Evolutionary conservation across 2,329 filamentous ascomycete genomes (phyloP).

Genomic region (Myriosclerotinia scirpicola): DNA sequence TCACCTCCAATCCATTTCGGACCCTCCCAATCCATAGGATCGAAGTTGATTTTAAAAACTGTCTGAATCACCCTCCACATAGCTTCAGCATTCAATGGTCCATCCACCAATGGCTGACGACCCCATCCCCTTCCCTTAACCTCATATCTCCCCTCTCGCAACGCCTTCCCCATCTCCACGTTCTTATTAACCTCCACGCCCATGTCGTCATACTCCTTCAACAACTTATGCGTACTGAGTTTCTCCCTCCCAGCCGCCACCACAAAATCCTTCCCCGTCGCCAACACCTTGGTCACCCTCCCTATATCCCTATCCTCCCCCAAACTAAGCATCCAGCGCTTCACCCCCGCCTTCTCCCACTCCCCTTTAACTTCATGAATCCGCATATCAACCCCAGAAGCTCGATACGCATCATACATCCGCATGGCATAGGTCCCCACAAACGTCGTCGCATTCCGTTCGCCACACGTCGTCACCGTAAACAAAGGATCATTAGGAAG

Average conservation of each 20-base stretch:
- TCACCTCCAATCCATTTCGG: slow-evolving; percentile 7
- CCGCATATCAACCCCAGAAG: not conserved
- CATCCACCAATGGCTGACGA: not conserved
- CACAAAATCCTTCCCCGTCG: not conserved
- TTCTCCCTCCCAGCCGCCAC: not conserved
- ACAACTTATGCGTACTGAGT: not conserved
- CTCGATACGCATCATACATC: slow-evolving; percentile 13
- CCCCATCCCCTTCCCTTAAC: not conserved
- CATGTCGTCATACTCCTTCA: slow-evolving; percentile 6
- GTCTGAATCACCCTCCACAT: not conserved
- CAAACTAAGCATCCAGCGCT: slow-evolving; percentile 6
- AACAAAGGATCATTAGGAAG: slow-evolving; percentile 1
- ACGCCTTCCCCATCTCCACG: not conserved
- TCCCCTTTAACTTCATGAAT: not conserved
- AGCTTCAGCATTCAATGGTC: not conserved
- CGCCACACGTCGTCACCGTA: slow-evolving; percentile 3
- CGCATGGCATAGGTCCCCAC: not conserved
- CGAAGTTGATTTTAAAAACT: not conserved
- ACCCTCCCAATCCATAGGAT: slow-evolving; percentile 1
- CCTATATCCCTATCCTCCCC: slow-evolving; percentile 5
- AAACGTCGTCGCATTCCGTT: slow-evolving; percentile 4
- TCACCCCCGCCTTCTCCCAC: slow-evolving; percentile 7
- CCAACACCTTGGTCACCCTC: not conserved
- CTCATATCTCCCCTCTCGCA: not conserved
- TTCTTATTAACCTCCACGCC: not conserved